Percentiles rank a stretch among this genome's conserved stretches.
Conservation (phyloP, 768 basidiomycete species). For the Lepiota subincarnata region DNA sequence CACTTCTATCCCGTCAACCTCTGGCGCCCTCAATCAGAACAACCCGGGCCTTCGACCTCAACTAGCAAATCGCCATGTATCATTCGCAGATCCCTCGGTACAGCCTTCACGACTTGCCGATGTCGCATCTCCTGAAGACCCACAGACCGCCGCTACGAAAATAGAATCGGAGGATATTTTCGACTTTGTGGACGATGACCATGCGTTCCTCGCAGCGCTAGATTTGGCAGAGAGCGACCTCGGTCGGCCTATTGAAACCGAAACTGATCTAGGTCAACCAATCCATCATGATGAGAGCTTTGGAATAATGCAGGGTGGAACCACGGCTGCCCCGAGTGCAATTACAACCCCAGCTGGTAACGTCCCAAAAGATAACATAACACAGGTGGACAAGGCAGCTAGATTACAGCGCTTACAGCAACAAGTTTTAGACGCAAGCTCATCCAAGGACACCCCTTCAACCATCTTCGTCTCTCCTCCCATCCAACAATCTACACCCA, state of each 20-base stretch:
- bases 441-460: neutral
- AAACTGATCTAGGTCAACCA: slow-evolving; percentile 28
- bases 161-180: slow-evolving; percentile 25
- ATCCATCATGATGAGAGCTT: slow-evolving; percentile 33
- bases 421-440: slow-evolving; percentile 7
- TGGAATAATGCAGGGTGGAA: slow-evolving; percentile 1
- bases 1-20: slow-evolving; percentile 12
- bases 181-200: slow-evolving; percentile 56
- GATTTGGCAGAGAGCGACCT: slow-evolving; percentile 46
- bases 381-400: neutral
- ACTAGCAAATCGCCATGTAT: slow-evolving; percentile 11
- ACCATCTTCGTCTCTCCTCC: neutral
- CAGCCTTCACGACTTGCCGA: neutral
- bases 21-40: neutral
- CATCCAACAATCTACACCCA: slow-evolving; percentile 1
- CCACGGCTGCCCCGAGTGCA: neutral
- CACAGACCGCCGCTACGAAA: slow-evolving; percentile 7
- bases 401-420: slow-evolving; percentile 2
- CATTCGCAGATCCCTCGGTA: slow-evolving; percentile 11
- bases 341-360: neutral
- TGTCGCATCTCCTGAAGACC: neutral
- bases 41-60: slow-evolving; percentile 7
- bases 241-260: slow-evolving; percentile 41
- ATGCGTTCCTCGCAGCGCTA: slow-evolving; percentile 55
- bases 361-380: neutral